Base-by-base conservation (phyloP, 2,329 filamentous ascomycete species). In the Tolypocladium amazonense region DNA sequence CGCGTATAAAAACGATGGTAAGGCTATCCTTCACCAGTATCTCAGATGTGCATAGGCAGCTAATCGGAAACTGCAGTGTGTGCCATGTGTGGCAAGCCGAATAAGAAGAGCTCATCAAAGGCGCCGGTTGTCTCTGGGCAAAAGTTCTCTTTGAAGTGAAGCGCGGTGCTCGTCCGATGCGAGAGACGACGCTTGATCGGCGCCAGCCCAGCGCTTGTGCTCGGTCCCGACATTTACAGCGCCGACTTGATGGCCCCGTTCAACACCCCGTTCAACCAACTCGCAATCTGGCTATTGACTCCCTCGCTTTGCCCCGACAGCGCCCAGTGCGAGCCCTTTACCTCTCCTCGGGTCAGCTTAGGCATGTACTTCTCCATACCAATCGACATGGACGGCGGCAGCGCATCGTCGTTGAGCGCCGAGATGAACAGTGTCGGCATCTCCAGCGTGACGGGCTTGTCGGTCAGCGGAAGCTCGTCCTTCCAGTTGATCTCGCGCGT, bases 301-400 rank as follows among this genome's bases (percentile, higher is more conserved):
- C 88, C 83, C 27, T 79, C 82, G 0, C 88, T 81, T 63, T 82
- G 83, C 77, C 96, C 84, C 78, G 85, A 87, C 70, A 96, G 75
- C 54, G 88, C 89, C 93, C 93, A 97, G 74, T 97, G 94, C 23
- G 81, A 78, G 0, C 88, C 81, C 41, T 86, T 59, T 9, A 96
- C 87, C 70, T 89, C 83, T 11, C 76, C 80, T 62, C 81, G 79
- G 9, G 83, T 88, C 68, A 95, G 73, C 55, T 84, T 80, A 2
- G 83, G 81, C 61, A 93, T 84, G 63, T 77, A 76, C 64, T 79
- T 77, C 25, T 86, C 86, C 90, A 96, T 96, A 0, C 83, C 82
- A 30, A 73, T 75, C 1, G 88, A 82, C 82, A 97, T 83, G 45
- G 79, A 76, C 0, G 89, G 86, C 60, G 87, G 88, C 65, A 97